Percentiles rank a stretch among this genome's conserved stretches.
Conservation (phyloP, 2,329 filamentous ascomycete species). For the Fusarium mundagurra region DNA sequence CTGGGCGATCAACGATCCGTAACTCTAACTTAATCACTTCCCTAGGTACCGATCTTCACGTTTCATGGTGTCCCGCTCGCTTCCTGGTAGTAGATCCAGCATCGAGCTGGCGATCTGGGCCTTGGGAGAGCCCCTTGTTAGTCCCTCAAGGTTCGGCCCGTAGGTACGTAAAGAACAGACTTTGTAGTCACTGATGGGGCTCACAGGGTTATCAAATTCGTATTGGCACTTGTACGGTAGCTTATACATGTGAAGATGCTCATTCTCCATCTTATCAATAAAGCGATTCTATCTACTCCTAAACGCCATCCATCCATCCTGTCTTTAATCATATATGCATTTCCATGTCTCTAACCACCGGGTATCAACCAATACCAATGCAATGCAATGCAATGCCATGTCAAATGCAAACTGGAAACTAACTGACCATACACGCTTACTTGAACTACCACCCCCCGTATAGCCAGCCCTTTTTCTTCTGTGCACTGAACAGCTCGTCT, state of each 20-base stretch:
- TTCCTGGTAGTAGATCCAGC: slow-evolving; percentile 7
- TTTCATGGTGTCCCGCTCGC: background rate
- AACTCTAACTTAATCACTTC: background rate
- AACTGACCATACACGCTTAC: background rate
- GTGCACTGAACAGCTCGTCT: slow-evolving; percentile 38
- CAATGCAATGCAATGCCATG: background rate
- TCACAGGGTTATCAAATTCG: background rate
- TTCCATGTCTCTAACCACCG: background rate
- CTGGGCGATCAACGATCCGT: background rate
- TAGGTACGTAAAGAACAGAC: background rate
- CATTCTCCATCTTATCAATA: background rate
- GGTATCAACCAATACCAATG: slow-evolving; percentile 24
- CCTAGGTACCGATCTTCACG: background rate
- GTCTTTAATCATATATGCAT: slow-evolving; percentile 9
- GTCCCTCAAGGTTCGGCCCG: slow-evolving; percentile 7
- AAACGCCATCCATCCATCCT: slow-evolving; percentile 22
- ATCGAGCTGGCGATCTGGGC: background rate
- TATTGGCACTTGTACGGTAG: background rate
- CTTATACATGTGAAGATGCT: background rate
- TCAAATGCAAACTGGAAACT: background rate
- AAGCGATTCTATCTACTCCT: background rate
- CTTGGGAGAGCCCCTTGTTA: background rate
- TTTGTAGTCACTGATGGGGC: background rate
- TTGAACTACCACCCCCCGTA: slow-evolving; percentile 19
- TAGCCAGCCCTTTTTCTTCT: slow-evolving; percentile 31